These are phyloP conservation scores for California macrophylla DNA, from an alignment of 441 rosid genomes.

Conservation along the genomic window DNA sequence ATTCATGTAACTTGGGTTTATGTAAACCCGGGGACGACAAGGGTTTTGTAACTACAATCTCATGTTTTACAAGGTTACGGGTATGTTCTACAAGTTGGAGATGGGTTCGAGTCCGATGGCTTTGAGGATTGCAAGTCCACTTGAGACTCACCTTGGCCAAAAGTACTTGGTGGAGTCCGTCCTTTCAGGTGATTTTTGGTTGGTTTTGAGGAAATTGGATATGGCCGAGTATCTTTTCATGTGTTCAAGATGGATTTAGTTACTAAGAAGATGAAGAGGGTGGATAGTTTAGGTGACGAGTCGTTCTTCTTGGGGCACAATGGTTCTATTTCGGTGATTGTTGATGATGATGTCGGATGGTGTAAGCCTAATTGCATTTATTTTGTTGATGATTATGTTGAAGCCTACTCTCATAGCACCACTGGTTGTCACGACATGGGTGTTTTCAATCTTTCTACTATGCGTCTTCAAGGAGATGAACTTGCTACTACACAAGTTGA, in stretches of 20 bases:
- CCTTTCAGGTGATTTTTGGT: neutral
- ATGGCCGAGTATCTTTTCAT: neutral
- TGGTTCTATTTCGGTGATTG: neutral
- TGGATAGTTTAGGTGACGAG: neutral
- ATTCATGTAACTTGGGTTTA: neutral
- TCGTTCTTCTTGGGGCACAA: neutral
- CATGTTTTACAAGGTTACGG: neutral
- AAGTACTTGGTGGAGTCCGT: neutral
- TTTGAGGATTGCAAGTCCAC: neutral
- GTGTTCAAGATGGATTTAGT: neutral
- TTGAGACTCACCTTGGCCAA: neutral
- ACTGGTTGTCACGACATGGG: neutral
- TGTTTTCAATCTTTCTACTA: neutral
- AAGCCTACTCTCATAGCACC: neutral
- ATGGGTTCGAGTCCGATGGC: neutral
- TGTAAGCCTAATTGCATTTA: neutral
- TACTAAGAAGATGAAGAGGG: neutral
- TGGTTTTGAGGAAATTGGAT: neutral
- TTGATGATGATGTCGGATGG: neutral
- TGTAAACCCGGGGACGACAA: neutral
- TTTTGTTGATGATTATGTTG: neutral
- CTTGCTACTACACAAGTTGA: no score
- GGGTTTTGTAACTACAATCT: neutral
- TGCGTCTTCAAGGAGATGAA: no score
- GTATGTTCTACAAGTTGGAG: neutral